Conservation (phyloP, 140 eudicot species). For the Bidens hawaiensis region DNA sequence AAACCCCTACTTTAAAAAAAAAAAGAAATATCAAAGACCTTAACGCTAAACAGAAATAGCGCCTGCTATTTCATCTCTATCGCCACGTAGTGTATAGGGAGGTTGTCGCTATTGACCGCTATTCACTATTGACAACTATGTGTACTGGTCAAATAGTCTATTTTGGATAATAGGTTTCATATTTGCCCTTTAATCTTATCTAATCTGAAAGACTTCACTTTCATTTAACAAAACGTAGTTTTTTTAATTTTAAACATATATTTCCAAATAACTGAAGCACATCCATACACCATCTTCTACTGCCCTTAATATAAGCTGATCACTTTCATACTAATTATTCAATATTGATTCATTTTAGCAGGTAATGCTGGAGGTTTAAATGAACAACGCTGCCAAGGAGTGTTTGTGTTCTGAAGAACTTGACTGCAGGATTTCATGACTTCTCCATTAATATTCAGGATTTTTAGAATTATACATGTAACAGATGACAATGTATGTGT, state of each 20-base stretch:
- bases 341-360: conserved; percentile 15
- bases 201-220: not conserved
- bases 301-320: not conserved
- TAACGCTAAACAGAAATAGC: too few relatives aligned
- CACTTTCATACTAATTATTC: not conserved
- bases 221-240: not conserved
- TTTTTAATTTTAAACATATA: too few relatives aligned
- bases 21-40: too few relatives aligned
- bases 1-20: too few relatives aligned
- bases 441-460: too few relatives aligned
- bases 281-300: not conserved
- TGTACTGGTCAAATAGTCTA: not conserved
- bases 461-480: conserved; percentile 32
- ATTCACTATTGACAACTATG: too few relatives aligned
- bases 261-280: not conserved
- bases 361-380: conserved; percentile 21
- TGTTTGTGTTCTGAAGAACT: conserved; percentile 15
- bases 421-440: conserved; percentile 22
- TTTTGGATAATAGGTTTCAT: not conserved
- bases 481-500: conserved; percentile 27
- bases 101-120: too few relatives aligned
- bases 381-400: conserved; percentile 23
- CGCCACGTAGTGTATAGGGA: too few relatives aligned
- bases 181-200: too few relatives aligned
- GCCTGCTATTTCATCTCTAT: too few relatives aligned